Conservation (phyloP, 306 rosid genomes). For the Luffa acutangula region DNA sequence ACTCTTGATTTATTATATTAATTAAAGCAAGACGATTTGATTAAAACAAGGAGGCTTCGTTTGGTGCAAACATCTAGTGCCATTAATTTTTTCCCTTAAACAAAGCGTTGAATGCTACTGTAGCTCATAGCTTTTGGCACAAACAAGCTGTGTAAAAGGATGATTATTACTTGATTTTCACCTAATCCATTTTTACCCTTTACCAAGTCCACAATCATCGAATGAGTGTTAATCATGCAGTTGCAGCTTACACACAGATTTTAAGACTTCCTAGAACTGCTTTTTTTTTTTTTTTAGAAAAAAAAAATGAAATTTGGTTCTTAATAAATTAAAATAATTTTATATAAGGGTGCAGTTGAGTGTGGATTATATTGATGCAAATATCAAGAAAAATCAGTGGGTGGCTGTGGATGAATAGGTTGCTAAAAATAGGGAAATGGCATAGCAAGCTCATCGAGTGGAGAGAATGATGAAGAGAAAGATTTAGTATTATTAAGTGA, state of each 20-base stretch:
- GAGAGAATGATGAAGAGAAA: not conserved
- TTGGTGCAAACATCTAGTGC: not conserved
- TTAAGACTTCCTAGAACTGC: not conserved
- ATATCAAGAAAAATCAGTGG: not conserved
- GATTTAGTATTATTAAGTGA: not conserved
- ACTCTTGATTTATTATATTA: not conserved
- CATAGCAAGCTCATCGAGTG: not conserved
- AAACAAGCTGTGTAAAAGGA: not conserved
- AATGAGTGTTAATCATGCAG: not conserved
- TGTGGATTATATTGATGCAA: not conserved
- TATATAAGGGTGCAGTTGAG: not conserved
- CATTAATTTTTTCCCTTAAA: not conserved
- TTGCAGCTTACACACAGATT: not conserved
- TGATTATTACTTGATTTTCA: not conserved
- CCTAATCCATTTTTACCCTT: not conserved
- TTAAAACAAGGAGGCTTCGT: not conserved
- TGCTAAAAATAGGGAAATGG: not conserved
- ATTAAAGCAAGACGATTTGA: not conserved
- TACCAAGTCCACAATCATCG: not conserved
- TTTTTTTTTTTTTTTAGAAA: too few species aligned
- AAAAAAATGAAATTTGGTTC: not conserved
- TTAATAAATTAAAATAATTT: not conserved
- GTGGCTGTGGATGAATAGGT: not conserved
- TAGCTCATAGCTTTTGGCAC: not conserved
- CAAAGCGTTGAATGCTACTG: not conserved